Percentiles rank a stretch among this genome's conserved stretches.
Conservation (phyloP, 2,329 filamentous ascomycete genomes). For the Pezicula radicicola region DNA sequence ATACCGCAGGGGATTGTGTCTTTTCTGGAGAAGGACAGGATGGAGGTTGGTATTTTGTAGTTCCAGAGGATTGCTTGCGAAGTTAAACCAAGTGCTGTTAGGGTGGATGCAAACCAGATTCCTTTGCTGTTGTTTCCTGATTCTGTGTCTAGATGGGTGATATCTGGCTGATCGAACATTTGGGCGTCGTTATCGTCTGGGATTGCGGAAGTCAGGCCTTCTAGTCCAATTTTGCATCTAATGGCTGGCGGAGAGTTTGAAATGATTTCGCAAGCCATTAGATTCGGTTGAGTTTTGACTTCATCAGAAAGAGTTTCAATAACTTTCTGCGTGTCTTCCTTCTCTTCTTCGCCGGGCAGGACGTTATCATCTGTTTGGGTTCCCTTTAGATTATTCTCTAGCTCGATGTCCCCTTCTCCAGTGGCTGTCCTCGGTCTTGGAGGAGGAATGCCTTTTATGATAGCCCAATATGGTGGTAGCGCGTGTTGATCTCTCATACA, state of each 20-base stretch:
- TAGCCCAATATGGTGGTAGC: slow-evolving; percentile 59
- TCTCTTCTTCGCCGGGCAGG: not conserved
- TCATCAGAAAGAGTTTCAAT: not conserved
- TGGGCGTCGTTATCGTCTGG: slow-evolving; percentile 31
- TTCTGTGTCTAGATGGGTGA: slow-evolving; percentile 18
- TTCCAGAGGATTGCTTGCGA: slow-evolving; percentile 57
- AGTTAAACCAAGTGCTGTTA: slow-evolving; percentile 52
- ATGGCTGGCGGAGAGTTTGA: slow-evolving; percentile 27
- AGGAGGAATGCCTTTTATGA: slow-evolving; percentile 35
- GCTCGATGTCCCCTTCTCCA: no score
- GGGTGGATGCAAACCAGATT: slow-evolving; percentile 54
- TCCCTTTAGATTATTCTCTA: slow-evolving; percentile 1
- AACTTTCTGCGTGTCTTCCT: no score
- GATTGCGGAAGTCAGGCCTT: slow-evolving; percentile 45
- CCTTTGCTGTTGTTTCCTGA: slow-evolving; percentile 32
- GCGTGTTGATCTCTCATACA: slow-evolving; percentile 47
- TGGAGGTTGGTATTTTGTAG: slow-evolving; percentile 52
- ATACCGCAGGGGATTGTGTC: slow-evolving; percentile 57
- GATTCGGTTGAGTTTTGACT: slow-evolving; percentile 2
- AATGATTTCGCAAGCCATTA: not conserved
- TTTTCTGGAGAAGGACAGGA: slow-evolving; percentile 47
- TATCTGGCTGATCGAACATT: slow-evolving; percentile 15
- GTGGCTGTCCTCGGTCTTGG: not conserved
- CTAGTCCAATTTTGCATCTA: slow-evolving; percentile 45
- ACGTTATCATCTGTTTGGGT: no score